phyloP scores from a whole-genome alignment of 2,329 filamentous ascomycete genomes.

The Aspergillus pseudotamarii region DNA sequence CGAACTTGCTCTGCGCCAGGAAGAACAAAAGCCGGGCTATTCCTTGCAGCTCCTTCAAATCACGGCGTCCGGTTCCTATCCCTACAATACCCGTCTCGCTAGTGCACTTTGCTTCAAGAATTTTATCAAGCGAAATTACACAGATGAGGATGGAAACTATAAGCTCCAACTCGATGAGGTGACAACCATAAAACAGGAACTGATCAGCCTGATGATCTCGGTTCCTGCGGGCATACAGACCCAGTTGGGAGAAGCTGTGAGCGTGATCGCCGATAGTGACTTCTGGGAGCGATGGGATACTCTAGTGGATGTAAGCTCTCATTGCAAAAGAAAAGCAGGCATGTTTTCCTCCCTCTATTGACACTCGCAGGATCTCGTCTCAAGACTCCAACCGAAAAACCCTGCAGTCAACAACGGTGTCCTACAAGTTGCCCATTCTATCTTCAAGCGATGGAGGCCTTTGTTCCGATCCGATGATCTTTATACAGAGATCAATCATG shows the following conservation, averaged over 20 bases:
- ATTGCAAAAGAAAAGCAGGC: neutral
- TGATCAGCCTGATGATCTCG: conserved; percentile 95
- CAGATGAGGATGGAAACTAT: conserved; percentile 93
- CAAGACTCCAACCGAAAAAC: conserved; percentile 79
- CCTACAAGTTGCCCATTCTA: conserved; percentile 94
- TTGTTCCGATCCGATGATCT: conserved; percentile 91
- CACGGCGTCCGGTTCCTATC: conserved; percentile 73
- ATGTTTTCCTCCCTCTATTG: conserved; percentile 7
- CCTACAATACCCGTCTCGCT: conserved; percentile 78
- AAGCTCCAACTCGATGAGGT: conserved; percentile 84
- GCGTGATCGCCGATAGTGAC: conserved; percentile 95
- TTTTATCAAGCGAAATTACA: conserved; percentile 92
- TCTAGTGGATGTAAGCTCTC: conserved; percentile 70
- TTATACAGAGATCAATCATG: conserved; percentile 95
- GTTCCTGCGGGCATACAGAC: conserved; percentile 85
- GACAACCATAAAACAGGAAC: conserved; percentile 85
- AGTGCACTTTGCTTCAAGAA: conserved; percentile 98
- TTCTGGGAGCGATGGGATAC: conserved; percentile 97
- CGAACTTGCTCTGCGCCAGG: conserved; percentile 75
- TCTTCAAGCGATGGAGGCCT: conserved; percentile 94
- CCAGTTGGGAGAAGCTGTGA: conserved; percentile 94
- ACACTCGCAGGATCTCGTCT: conserved; percentile 73
- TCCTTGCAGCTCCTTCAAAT: conserved; percentile 88
- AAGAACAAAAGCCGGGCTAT: conserved; percentile 84
- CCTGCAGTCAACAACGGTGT: conserved; percentile 89